These are phyloP conservation scores for Tylopilus sp. DNA, from an alignment of 1,284 basidiomycete genomes.

Conservation along the genomic window DNA sequence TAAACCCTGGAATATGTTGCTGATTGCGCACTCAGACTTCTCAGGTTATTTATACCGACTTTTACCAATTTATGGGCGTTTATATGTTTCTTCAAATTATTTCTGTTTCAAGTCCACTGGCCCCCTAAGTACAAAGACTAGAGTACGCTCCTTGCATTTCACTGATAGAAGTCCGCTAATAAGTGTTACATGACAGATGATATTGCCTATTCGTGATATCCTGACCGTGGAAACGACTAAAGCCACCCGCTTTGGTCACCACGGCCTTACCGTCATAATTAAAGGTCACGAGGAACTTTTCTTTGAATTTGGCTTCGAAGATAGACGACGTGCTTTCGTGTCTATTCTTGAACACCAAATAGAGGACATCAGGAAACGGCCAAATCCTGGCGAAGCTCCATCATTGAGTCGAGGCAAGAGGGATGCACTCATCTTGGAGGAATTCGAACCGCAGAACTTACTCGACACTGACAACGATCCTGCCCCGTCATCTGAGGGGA, in stretches of 20 bases:
- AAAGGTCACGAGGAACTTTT: slow-evolving; percentile 97
- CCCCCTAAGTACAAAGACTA: slow-evolving; percentile 69
- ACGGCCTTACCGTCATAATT: slow-evolving; percentile 86
- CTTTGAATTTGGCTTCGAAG: slow-evolving; percentile 83
- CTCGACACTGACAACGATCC: slow-evolving; percentile 40
- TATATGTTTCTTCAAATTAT: slow-evolving; percentile 84
- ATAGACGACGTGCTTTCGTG: slow-evolving; percentile 76
- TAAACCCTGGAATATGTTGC: slow-evolving; percentile 7
- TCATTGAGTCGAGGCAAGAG: slow-evolving; percentile 48
- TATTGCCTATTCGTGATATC: slow-evolving; percentile 87
- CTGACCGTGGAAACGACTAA: slow-evolving; percentile 81
- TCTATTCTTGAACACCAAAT: slow-evolving; percentile 75
- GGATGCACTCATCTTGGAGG: slow-evolving; percentile 71
- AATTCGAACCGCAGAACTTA: slow-evolving; percentile 54
- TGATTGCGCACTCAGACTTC: slow-evolving; percentile 58
- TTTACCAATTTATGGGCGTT: slow-evolving; percentile 79
- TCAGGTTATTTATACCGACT: slow-evolving; percentile 84
- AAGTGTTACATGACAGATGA: slow-evolving; percentile 62
- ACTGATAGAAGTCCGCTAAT: slow-evolving; percentile 11
- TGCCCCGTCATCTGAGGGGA: slow-evolving; percentile 46
- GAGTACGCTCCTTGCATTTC: slow-evolving; percentile 45
- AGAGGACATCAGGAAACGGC: slow-evolving; percentile 61
- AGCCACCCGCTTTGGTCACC: slow-evolving; percentile 84
- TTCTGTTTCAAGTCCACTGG: slow-evolving; percentile 89
- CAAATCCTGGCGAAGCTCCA: slow-evolving; percentile 40